Evolutionary conservation across 2,329 filamentous ascomycete species (phyloP).

Genomic region (Microdochium bolleyi): DNA sequence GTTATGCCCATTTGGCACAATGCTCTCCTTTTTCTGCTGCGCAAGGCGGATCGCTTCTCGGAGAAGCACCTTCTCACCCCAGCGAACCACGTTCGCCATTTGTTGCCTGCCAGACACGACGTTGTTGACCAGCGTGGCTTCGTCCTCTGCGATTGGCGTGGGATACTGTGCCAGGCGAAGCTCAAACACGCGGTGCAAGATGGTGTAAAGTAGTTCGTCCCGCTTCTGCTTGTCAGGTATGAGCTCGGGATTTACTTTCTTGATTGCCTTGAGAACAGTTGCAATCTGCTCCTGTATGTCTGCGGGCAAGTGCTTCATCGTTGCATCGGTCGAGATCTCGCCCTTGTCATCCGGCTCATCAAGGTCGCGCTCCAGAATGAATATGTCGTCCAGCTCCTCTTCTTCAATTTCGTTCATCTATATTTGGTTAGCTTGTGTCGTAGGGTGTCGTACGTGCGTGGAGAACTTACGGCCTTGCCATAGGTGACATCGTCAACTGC

Average conservation of each 20-base stretch:
- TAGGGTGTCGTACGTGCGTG: background rate
- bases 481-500: conserved; percentile 26
- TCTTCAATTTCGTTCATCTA: conserved; percentile 44
- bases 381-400: conserved; percentile 65
- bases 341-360: conserved; percentile 44
- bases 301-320: conserved; percentile 34
- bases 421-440: conserved; percentile 12
- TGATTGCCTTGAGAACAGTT: conserved; percentile 37
- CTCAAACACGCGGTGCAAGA: conserved; percentile 29
- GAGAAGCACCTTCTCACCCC: conserved; percentile 65
- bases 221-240: conserved; percentile 41
- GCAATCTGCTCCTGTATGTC: conserved; percentile 46
- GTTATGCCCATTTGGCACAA: conserved; percentile 6
- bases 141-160: conserved; percentile 32
- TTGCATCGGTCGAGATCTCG: conserved; percentile 26
- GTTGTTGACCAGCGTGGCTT: conserved; percentile 21
- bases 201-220: conserved; percentile 34
- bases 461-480: conserved; percentile 31
- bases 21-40: conserved; percentile 16
- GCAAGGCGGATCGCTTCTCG: conserved; percentile 37
- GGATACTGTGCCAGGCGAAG: conserved; percentile 30
- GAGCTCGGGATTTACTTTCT: conserved; percentile 31
- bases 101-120: conserved; percentile 26
- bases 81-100: conserved; percentile 61
- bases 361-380: conserved; percentile 55